Evolutionary conservation across 805 yeast genomes (phyloP), one percentile per base, ranked within the genome.

Genomic region (Nakazawaea sp.): DNA sequence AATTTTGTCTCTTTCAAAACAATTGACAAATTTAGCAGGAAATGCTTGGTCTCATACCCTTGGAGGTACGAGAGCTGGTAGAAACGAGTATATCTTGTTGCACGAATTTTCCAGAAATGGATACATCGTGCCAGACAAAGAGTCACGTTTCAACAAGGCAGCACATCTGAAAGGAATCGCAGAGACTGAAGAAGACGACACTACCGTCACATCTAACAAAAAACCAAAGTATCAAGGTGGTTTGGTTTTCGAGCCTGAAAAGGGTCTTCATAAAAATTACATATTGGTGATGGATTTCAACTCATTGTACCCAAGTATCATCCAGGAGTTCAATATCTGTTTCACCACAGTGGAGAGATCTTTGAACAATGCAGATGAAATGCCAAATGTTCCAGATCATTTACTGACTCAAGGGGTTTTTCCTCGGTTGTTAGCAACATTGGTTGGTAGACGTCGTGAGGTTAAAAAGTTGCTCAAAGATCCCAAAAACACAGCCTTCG

Each of bases 281-380:
- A 74, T 88, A 3, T 62, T 92, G 44, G 98, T 92, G 17, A 89
- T 92, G 97, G 98, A 92, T 63, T 92, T 92, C 79, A 92, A 92
- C 62, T 87, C 96, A 33, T 72, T 92, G 63, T 92, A 92, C 55
- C 98, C 98, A 8, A 85, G 96, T 44, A 90, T 92, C 53, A 92
- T 92, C 48, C 98, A 92, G 62, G 98, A 92, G 59, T 92, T 73
- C 59, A 92, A 92, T 56, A 92, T 92, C 47, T 92, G 98, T 65
- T 92, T 92, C 64, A 89, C 97, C 2, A 92, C 98, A 0, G 95
- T 92, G 17, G 82, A 81, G 18, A 69, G 96, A 56, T 74, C 67
- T 19, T 35, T 47, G 21, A 61, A 64, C 24, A 64, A 62, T 18
- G 75, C 67, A 40, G 88, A 81, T 26, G 75, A 75, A 38, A 58